These are phyloP conservation scores for Silybum marianum DNA, from an alignment of 129 eudicot species.

Conservation along the genomic window DNA sequence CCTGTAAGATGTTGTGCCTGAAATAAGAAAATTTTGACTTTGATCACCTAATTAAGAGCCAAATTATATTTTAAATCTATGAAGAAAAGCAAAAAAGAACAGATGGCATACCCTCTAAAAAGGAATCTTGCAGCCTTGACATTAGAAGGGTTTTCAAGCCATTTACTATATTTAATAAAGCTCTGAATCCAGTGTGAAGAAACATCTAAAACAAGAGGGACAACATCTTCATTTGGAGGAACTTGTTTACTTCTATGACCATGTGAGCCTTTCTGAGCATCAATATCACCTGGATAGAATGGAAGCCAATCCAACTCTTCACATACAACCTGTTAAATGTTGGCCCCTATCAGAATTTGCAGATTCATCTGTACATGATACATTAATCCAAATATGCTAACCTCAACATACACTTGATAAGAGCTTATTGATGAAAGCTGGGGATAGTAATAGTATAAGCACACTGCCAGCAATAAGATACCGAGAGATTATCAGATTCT, in stretches of 20 bases:
- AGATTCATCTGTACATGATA: neutral
- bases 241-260: conserved; percentile 63
- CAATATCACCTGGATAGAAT: conserved; percentile 68
- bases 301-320: conserved; percentile 99
- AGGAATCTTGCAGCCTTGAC: conserved; percentile 94
- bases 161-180: conserved; percentile 90
- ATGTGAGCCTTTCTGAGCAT: conserved; percentile 47
- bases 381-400: conserved; percentile 49
- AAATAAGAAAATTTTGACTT: conserved; percentile 23
- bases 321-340: conserved; percentile 76
- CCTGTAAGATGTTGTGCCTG: conserved; percentile 74
- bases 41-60: conserved; percentile 7
- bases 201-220: conserved; percentile 80
- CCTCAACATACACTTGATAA: conserved; percentile 99
- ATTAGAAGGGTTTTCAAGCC: conserved; percentile 92
- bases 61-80: neutral
- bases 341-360: conserved; percentile 17
- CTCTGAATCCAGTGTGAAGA: conserved; percentile 88
- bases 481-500: conserved; percentile 34
- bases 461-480: conserved; percentile 95
- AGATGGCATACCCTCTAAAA: conserved; percentile 73
- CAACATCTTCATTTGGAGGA: conserved; percentile 82
- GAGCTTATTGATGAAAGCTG: conserved; percentile 96
- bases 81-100: neutral
- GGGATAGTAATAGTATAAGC: conserved; percentile 88